Conservation (phyloP, 2,329 filamentous ascomycete species). For the Penicillium sp. region DNA sequence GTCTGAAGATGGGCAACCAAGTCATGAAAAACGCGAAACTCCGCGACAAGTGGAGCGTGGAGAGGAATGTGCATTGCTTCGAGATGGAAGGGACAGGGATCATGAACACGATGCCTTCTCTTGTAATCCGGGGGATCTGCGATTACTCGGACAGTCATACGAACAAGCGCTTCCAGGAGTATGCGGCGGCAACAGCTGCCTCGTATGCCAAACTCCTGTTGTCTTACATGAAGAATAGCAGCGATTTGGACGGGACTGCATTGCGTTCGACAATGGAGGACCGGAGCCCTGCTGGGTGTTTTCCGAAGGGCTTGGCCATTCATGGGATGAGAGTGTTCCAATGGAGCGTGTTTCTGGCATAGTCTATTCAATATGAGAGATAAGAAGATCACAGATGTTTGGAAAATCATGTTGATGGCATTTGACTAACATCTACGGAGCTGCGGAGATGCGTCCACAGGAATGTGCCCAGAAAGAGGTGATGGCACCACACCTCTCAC, state of each 20-base stretch:
- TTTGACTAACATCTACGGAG: not conserved
- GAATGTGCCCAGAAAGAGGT: not conserved
- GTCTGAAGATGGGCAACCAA: too few relatives aligned
- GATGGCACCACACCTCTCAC: not conserved
- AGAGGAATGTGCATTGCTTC: slow-evolving; percentile 15
- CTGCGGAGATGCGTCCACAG: not conserved
- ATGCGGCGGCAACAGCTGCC: slow-evolving; percentile 14
- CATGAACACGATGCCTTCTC: slow-evolving; percentile 17
- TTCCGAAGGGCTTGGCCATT: not conserved
- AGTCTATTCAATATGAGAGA: not conserved
- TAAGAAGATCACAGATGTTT: not conserved
- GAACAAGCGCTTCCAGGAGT: slow-evolving; percentile 17
- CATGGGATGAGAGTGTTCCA: not conserved
- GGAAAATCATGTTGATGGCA: not conserved
- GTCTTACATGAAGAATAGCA: slow-evolving; percentile 5
- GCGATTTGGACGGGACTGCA: not conserved
- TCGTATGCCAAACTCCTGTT: slow-evolving; percentile 14
- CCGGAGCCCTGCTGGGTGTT: not conserved
- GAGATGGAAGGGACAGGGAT: slow-evolving; percentile 21
- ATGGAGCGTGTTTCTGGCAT: not conserved
- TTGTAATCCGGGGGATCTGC: slow-evolving; percentile 24
- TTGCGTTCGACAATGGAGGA: slow-evolving; percentile 1
- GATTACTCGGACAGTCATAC: slow-evolving; percentile 24
- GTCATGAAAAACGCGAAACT: slow-evolving; percentile 17
- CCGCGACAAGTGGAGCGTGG: slow-evolving; percentile 10